phyloP scores from a whole-genome alignment of 1,139 yeast species.

The Hanseniaspora gamundiae region DNA sequence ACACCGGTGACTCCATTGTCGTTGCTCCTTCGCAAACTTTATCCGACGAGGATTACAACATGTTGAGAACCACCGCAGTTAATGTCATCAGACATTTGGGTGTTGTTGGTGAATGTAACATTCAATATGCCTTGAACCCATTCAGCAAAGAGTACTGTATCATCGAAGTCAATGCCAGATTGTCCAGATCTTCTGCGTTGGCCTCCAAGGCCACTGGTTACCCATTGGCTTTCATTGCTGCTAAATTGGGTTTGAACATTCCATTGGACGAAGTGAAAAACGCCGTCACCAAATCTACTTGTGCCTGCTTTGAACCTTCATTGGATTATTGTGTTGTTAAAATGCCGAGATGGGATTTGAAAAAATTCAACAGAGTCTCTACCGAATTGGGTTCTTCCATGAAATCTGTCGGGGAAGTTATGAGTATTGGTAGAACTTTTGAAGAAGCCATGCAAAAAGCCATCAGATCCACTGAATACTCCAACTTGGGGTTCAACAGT shows the following conservation, averaged over 20 bases:
- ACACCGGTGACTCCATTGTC: slow-evolving; percentile 97
- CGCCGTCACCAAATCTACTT: slow-evolving; percentile 88
- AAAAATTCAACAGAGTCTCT: slow-evolving; percentile 89
- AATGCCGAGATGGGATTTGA: slow-evolving; percentile 98
- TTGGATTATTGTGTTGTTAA: slow-evolving; percentile 94
- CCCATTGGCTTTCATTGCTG: slow-evolving; percentile 97
- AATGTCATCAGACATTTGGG: slow-evolving; percentile 96
- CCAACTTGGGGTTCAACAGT: slow-evolving; percentile 84
- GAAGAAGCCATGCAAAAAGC: slow-evolving; percentile 99
- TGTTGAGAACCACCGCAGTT: slow-evolving; percentile 96
- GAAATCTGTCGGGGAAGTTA: slow-evolving; percentile 99
- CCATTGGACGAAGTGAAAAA: slow-evolving; percentile 87
- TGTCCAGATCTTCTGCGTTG: slow-evolving; percentile 93
- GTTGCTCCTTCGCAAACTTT: slow-evolving; percentile 98
- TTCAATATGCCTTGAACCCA: slow-evolving; percentile 94
- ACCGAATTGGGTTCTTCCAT: slow-evolving; percentile 81
- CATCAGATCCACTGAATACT: slow-evolving; percentile 90
- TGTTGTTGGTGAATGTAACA: slow-evolving; percentile 98
- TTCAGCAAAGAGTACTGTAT: slow-evolving; percentile 90
- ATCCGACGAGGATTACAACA: slow-evolving; percentile 94
- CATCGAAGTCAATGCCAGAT: slow-evolving; percentile 95
- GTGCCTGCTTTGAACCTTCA: slow-evolving; percentile 97
- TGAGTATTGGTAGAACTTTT: slow-evolving; percentile 95
- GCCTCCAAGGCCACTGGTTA: slow-evolving; percentile 99
- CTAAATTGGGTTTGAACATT: slow-evolving; percentile 87